A percentile compares a stretch with the other conserved stretches of the same genome.
Evolutionary conservation across 345 rosid genomes (phyloP).

Genomic region (Raphanus sativus): DNA sequence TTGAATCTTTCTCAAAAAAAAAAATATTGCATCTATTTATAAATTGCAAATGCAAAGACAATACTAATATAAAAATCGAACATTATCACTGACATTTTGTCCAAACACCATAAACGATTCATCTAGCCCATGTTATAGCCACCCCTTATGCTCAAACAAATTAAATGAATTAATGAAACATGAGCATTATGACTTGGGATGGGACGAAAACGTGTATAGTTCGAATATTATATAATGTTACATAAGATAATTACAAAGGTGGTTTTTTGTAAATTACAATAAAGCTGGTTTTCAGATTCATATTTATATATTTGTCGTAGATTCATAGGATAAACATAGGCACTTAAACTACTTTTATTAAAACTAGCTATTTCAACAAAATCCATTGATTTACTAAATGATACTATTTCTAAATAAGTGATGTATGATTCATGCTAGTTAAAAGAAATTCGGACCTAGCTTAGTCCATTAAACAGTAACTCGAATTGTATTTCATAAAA

Average conservation of each 20-base stretch:
- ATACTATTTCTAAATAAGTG: background rate
- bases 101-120: constrained; percentile 44
- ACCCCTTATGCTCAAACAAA: constrained; percentile 22
- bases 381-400: background rate
- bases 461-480: background rate
- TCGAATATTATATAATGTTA: background rate
- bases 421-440: background rate
- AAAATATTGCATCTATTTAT: background rate
- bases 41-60: constrained; percentile 30
- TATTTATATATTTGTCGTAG: background rate
- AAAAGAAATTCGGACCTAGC: background rate
- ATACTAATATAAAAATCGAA: constrained; percentile 32
- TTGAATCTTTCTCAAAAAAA: background rate
- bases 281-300: background rate
- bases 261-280: background rate
- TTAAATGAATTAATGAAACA: background rate
- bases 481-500: background rate
- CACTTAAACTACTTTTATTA: background rate
- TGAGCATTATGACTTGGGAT: constrained; percentile 2
- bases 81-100: constrained; percentile 44
- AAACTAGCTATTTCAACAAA: background rate
- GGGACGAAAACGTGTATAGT: background rate
- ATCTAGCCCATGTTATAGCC: constrained; percentile 40
- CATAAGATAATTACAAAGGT: background rate
- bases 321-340: background rate